Conservation (phyloP, 1,139 yeast genomes). For the Blastobotrys illinoisensis region DNA sequence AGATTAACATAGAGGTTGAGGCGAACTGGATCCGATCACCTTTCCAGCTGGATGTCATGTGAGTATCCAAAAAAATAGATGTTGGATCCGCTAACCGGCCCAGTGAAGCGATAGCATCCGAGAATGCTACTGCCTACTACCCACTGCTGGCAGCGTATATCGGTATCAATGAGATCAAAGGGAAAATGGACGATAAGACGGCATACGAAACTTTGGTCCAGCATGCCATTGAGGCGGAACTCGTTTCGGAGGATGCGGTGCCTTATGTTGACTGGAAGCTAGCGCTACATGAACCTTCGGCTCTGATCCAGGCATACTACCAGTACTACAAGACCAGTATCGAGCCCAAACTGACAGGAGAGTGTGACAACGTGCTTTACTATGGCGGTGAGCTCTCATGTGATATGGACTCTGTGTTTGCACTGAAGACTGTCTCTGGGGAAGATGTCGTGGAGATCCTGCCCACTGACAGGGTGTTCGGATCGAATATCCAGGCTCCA, state of each 20-base stretch:
- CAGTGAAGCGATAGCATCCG: constrained; percentile 49
- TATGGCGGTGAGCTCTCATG: constrained; percentile 51
- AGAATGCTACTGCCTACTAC: constrained; percentile 45
- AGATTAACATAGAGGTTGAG: constrained; percentile 17
- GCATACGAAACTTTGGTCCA: constrained; percentile 38
- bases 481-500: constrained; percentile 40
- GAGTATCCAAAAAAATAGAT: constrained; percentile 19
- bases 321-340: constrained; percentile 41
- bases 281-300: constrained; percentile 50
- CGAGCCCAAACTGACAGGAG: constrained; percentile 26
- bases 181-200: constrained; percentile 35
- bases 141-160: constrained; percentile 42
- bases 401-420: constrained; percentile 61
- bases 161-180: constrained; percentile 22
- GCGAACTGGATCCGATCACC: constrained; percentile 36
- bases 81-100: constrained; percentile 29
- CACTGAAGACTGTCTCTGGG: constrained; percentile 44
- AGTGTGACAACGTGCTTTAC: constrained; percentile 46
- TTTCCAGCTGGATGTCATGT: constrained; percentile 45
- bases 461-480: constrained; percentile 56
- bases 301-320: constrained; percentile 62
- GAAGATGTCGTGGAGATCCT: constrained; percentile 29
- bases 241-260: constrained; percentile 20
- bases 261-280: constrained; percentile 47
- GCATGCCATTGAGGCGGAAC: constrained; percentile 28